A percentile compares a stretch with the other conserved stretches of the same genome.
Conservation (phyloP, 805 yeast genomes). For the Suhomyces kilbournensis region DNA sequence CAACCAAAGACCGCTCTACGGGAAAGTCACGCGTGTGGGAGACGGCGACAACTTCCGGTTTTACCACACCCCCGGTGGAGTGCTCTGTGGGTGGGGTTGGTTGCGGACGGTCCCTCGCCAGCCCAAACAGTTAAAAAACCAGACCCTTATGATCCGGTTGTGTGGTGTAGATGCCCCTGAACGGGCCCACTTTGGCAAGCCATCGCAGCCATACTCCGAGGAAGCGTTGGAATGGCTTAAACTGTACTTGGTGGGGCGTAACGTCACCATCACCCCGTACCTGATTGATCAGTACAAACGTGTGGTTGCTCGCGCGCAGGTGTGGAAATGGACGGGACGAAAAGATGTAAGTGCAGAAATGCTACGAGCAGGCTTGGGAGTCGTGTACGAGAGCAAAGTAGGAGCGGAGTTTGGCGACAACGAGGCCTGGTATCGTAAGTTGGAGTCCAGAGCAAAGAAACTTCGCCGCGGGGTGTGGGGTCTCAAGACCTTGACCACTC, state of each 20-base stretch:
- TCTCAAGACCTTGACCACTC: constrained; percentile 54
- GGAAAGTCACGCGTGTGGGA: constrained; percentile 85
- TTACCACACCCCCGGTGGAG: constrained; percentile 92
- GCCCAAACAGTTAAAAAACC: constrained; percentile 47
- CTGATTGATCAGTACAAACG: constrained; percentile 86
- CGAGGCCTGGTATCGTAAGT: constrained; percentile 54
- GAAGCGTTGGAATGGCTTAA: constrained; percentile 83
- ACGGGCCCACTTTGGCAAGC: constrained; percentile 88
- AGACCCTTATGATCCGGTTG: constrained; percentile 77
- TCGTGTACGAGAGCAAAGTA: constrained; percentile 78
- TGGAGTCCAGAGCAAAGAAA: constrained; percentile 59
- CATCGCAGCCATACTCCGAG: constrained; percentile 82
- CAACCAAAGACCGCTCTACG: constrained; percentile 36
- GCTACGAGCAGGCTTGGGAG: constrained; percentile 78
- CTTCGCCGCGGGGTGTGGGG: constrained; percentile 69
- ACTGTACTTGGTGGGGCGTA: constrained; percentile 58
- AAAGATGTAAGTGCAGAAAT: constrained; percentile 85
- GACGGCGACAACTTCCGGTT: constrained; percentile 95
- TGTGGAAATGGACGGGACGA: constrained; percentile 54
- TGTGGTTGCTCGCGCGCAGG: constrained; percentile 77
- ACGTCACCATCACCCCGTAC: constrained; percentile 73
- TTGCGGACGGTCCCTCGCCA: constrained; percentile 60
- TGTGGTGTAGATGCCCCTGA: constrained; percentile 98
- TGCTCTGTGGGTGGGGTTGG: constrained; percentile 92
- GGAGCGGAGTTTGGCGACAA: constrained; percentile 86